Evolutionary conservation across 495 filamentous ascomycete genomes (phyloP), one percentile per base, ranked within the genome.

Genomic region (Elaphomyces granulatus): DNA sequence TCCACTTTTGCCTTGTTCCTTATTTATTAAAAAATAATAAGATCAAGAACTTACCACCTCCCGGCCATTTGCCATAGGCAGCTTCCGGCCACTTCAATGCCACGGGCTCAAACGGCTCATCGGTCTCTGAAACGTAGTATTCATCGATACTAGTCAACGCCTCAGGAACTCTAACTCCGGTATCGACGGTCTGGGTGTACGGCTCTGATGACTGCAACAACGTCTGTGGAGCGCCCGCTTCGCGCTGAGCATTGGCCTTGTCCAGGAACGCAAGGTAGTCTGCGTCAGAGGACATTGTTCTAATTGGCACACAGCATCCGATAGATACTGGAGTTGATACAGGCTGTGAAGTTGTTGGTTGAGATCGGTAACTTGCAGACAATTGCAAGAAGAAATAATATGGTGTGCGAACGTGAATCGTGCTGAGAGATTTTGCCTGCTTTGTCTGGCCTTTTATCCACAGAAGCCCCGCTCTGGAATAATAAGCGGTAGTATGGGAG

Each of bases 71-170:
- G 26, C 62, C 67, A 31, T 64, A 63, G 28, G 42, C 51, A 14
- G 62, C 62, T 31, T 72, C 76, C 32, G 67, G 62, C 69, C 70
- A 87, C 43, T 59, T 62, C 47, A 93, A 50, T 37, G 63, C 70
- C 3, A 94, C 83, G 1, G 75, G 72, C 53, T 78, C 77, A 56
- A 87, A 94, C 26, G 80, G 80, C 61, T 88, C 82, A 58, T 94
- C 86, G 4, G 81, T 71, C 42, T 94, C 86, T 39, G 79, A 86
- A 3, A 72, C 55, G 55, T 88, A 92, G 50, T 75, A 80, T 34
- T 60, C 67, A 40, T 81, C 72, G 20, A 75, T 61, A 2, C 64
- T 59, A 45, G 64, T 53, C 43, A 92, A 59, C 15, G 60, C 56
- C 15, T 56, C 50, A 0, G 84, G 84, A 34, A 87, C 61, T 10